Conservation (phyloP, 805 yeast genomes). For the Huiozyma sinensis region DNA sequence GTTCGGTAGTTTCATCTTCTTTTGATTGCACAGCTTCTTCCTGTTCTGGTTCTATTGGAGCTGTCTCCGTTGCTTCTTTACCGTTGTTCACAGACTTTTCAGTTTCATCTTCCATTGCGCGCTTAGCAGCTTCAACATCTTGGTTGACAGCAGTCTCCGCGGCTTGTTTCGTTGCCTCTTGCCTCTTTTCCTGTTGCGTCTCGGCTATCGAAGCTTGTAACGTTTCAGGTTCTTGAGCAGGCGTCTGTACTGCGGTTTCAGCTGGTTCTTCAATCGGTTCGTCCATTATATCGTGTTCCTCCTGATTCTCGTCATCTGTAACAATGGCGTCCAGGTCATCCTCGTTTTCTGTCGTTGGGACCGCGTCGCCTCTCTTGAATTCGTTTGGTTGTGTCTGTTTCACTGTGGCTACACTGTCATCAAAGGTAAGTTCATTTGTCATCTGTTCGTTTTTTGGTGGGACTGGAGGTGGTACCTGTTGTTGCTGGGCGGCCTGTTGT, state of each 20-base stretch:
- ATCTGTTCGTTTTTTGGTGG: conserved; percentile 1
- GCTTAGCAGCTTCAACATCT: conserved; percentile 10
- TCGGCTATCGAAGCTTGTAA: conserved; percentile 2
- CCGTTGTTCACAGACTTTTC: conserved; percentile 9
- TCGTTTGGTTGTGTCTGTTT: too few relatives aligned
- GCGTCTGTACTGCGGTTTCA: conserved; percentile 3
- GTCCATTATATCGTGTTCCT: conserved; percentile 2
- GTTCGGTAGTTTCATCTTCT: not conserved
- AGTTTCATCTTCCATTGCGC: conserved; percentile 3
- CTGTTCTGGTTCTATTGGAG: conserved; percentile 1
- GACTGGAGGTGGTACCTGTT: not conserved
- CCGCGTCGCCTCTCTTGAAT: too few relatives aligned
- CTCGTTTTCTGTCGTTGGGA: conserved; percentile 1
- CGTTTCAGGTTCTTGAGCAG: conserved; percentile 4
- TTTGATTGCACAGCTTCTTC: not conserved
- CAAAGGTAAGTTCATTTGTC: not conserved
- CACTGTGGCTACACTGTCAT: not conserved
- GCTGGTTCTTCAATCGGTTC: conserved; percentile 1
- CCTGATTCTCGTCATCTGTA: conserved; percentile 6
- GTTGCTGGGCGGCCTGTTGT: not conserved
- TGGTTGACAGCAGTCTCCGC: conserved; percentile 3
- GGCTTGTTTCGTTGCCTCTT: conserved; percentile 2
- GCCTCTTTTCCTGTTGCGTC: conserved; percentile 1
- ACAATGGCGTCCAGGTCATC: conserved; percentile 6
- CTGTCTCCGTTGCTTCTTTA: not conserved